phyloP scores from a whole-genome alignment of 1,139 yeast species.

The Yamadazyma aaseri region DNA sequence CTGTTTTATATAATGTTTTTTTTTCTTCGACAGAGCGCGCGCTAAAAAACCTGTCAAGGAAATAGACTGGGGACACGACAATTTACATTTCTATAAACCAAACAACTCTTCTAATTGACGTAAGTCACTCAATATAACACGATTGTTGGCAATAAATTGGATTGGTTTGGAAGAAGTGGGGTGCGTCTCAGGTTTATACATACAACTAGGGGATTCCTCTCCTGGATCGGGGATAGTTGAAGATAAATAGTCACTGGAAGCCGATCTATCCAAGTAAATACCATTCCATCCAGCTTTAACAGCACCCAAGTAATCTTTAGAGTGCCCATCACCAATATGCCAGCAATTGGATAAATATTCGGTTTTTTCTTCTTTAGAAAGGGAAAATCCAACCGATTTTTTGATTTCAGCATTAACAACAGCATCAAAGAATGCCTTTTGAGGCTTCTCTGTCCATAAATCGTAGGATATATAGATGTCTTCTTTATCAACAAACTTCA shows the following conservation, averaged over 20 bases:
- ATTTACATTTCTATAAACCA: not conserved
- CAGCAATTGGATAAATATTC: slow-evolving; percentile 35
- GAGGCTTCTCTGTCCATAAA: slow-evolving; percentile 53
- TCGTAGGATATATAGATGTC: slow-evolving; percentile 54
- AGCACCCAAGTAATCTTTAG: slow-evolving; percentile 54
- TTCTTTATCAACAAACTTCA: slow-evolving; percentile 34
- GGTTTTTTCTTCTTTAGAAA: slow-evolving; percentile 11
- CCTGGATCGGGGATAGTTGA: slow-evolving; percentile 15
- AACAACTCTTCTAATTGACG: slow-evolving; percentile 17
- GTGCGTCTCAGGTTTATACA: slow-evolving; percentile 8
- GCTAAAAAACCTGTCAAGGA: no score
- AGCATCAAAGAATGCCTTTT: slow-evolving; percentile 42
- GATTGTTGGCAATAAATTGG: slow-evolving; percentile 33
- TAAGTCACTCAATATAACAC: slow-evolving; percentile 32
- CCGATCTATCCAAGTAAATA: slow-evolving; percentile 47
- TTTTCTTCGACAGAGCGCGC: no score
- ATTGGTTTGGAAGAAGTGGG: slow-evolving; percentile 9
- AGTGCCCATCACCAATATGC: slow-evolving; percentile 67
- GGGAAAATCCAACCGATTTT: slow-evolving; percentile 1
- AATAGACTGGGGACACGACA: not conserved
- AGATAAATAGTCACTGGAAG: slow-evolving; percentile 18
- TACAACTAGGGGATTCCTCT: slow-evolving; percentile 14
- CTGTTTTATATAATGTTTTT: no score
- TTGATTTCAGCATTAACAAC: slow-evolving; percentile 22
- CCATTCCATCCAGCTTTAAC: slow-evolving; percentile 62